Evolutionary conservation across 495 filamentous ascomycete species (phyloP).

Genomic region (Aspergillus nanangensis): DNA sequence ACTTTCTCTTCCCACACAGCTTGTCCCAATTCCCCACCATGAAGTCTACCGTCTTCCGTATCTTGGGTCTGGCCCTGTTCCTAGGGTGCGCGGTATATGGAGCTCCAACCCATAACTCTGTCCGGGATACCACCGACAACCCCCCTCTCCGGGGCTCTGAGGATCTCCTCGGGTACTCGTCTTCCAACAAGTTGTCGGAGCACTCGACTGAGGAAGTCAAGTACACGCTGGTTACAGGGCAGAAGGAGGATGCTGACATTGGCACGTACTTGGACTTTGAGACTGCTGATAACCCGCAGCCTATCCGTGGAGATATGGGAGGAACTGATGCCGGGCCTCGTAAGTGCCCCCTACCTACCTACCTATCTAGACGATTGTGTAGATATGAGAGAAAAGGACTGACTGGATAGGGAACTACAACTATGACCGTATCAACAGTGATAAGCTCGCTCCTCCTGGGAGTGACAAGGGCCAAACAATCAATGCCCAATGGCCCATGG

Average conservation of each 20-base stretch:
- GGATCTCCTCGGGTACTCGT: conserved; percentile 33
- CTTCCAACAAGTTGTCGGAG: conserved; percentile 23
- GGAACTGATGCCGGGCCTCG: conserved; percentile 60
- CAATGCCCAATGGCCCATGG: conserved; percentile 71
- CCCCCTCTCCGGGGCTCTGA: conserved; percentile 28
- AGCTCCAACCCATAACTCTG: conserved; percentile 13
- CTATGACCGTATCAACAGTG: conserved; percentile 62
- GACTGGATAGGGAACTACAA: conserved; percentile 41
- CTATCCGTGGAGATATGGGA: conserved; percentile 56
- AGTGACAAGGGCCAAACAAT: conserved; percentile 59
- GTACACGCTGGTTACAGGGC: conserved; percentile 46
- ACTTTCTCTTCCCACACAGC: background rate
- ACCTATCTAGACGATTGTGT: too few species aligned
- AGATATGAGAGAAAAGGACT: background rate
- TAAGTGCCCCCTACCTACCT: conserved; percentile 18
- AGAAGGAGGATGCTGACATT: conserved; percentile 51
- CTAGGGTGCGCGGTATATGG: conserved; percentile 4
- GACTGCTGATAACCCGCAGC: conserved; percentile 59
- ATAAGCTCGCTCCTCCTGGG: conserved; percentile 60
- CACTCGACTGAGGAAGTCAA: conserved; percentile 31
- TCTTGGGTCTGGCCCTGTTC: conserved; percentile 4
- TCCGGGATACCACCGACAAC: conserved; percentile 12
- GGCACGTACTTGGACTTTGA: conserved; percentile 62
- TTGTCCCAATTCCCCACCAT: background rate
- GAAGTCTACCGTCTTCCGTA: conserved; percentile 8